phyloP scores from a whole-genome alignment of 176 grass and related monocot genomes.

The Carex kokanica region DNA sequence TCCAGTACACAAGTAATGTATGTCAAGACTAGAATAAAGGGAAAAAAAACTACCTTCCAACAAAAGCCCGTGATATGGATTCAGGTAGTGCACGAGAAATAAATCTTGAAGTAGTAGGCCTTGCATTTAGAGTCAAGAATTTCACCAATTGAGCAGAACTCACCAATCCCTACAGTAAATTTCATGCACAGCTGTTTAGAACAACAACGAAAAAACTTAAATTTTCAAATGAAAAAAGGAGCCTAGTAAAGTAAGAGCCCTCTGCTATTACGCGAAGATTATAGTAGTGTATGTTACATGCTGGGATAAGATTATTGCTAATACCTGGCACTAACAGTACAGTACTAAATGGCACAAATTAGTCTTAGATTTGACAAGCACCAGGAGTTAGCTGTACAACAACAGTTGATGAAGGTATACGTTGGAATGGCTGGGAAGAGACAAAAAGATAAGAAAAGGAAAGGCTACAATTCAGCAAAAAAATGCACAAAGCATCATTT shows the following conservation, averaged over 20 bases:
- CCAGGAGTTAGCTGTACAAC: not conserved
- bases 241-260: not conserved
- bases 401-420: not conserved
- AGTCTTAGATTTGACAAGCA: not conserved
- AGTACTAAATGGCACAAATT: not conserved
- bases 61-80: conserved; percentile 76
- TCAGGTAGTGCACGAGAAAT: conserved; percentile 80
- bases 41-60: conserved; percentile 67
- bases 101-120: conserved; percentile 65
- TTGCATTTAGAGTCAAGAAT: conserved; percentile 80
- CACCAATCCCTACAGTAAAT: conserved; percentile 67
- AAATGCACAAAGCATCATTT: not conserved
- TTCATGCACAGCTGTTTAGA: conserved; percentile 37
- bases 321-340: not conserved
- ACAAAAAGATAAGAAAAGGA: not conserved
- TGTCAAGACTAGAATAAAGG: not conserved
- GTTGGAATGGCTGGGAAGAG: not conserved
- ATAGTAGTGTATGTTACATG: not conserved
- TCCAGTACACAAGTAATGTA: not conserved
- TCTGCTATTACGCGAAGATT: not conserved
- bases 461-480: not conserved
- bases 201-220: conserved; percentile 20
- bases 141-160: conserved; percentile 90
- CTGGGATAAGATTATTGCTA: not conserved
- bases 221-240: not conserved